phyloP scores from a whole-genome alignment of 140 eudicot species.

The Stevia rebaudiana region DNA sequence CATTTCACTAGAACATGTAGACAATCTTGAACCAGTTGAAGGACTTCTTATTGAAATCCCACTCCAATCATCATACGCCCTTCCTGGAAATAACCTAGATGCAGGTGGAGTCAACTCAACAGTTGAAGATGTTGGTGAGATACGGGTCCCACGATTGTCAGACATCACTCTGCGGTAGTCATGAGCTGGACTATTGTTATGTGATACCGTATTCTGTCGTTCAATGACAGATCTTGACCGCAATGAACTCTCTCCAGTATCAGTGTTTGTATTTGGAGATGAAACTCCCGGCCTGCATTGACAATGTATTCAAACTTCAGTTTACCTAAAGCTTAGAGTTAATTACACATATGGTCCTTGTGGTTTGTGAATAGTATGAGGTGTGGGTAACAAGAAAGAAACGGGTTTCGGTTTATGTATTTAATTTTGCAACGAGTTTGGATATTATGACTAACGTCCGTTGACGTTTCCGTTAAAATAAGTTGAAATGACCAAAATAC shows the following conservation, averaged over 20 bases:
- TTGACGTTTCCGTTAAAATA: too few relatives aligned
- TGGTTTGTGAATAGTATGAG: too few relatives aligned
- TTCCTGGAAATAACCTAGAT: slow-evolving; percentile 28
- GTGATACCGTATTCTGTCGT: slow-evolving; percentile 20
- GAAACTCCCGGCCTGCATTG: slow-evolving; percentile 34
- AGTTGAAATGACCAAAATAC: too few relatives aligned
- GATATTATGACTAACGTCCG: too few relatives aligned
- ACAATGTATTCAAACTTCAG: not conserved
- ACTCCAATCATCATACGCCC: slow-evolving; percentile 33
- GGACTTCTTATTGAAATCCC: slow-evolving; percentile 44
- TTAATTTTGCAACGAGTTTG: too few relatives aligned
- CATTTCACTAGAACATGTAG: slow-evolving; percentile 45
- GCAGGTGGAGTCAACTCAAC: slow-evolving; percentile 29
- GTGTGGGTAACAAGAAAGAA: too few relatives aligned
- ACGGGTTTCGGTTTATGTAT: too few relatives aligned
- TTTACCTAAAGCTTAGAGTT: not conserved
- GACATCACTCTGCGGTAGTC: slow-evolving; percentile 42
- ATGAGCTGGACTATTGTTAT: slow-evolving; percentile 12
- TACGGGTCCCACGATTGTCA: slow-evolving; percentile 26
- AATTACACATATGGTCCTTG: too few relatives aligned
- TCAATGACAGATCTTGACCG: slow-evolving; percentile 43
- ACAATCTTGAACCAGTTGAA: slow-evolving; percentile 43
- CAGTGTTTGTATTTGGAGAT: slow-evolving; percentile 33
- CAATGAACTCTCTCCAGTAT: slow-evolving; percentile 29
- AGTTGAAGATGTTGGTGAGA: slow-evolving; percentile 8